A percentile compares a stretch with the other conserved stretches of the same genome.
phyloP scores from a whole-genome alignment of 306 rosid species.

The Cicer pinnatifidum region DNA sequence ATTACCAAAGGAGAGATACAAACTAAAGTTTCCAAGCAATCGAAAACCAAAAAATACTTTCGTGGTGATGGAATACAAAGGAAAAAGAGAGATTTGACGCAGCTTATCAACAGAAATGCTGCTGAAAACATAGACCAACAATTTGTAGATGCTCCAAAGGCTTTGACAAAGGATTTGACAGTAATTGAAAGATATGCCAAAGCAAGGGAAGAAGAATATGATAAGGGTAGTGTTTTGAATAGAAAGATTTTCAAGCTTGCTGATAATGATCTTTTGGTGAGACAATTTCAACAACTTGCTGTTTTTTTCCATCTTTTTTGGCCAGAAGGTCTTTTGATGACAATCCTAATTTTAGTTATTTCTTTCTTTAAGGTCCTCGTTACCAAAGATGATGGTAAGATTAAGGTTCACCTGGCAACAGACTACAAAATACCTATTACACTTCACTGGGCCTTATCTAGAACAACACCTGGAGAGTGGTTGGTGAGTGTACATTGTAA shows the following conservation, averaged over 20 bases:
- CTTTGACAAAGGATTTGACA: constrained; percentile 64
- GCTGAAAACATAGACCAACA: constrained; percentile 54
- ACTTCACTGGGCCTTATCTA: constrained; percentile 95
- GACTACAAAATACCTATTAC: constrained; percentile 65
- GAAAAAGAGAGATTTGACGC: constrained; percentile 74
- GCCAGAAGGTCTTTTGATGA: constrained; percentile 14
- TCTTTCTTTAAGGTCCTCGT: constrained; percentile 67
- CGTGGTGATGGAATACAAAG: constrained; percentile 62
- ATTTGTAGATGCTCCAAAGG: constrained; percentile 54
- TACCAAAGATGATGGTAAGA: constrained; percentile 71
- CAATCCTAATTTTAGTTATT: constrained; percentile 45
- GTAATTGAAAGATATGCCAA: constrained; percentile 62
- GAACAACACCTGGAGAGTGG: constrained; percentile 81
- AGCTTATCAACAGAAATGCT: constrained; percentile 67
- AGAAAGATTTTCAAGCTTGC: constrained; percentile 60
- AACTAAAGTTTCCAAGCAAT: constrained; percentile 71
- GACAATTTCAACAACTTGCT: constrained; percentile 47
- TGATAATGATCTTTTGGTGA: constrained; percentile 74
- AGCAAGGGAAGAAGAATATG: constrained; percentile 68
- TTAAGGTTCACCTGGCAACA: constrained; percentile 78
- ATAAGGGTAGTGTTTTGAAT: constrained; percentile 57
- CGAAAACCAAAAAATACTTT: constrained; percentile 58
- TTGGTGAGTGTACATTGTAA: constrained; percentile 64
- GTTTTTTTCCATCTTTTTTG: constrained; percentile 40
- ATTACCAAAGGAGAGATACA: constrained; percentile 72